phyloP scores from a whole-genome alignment of 75 land plant genomes.

The Pinus albicaulis region DNA sequence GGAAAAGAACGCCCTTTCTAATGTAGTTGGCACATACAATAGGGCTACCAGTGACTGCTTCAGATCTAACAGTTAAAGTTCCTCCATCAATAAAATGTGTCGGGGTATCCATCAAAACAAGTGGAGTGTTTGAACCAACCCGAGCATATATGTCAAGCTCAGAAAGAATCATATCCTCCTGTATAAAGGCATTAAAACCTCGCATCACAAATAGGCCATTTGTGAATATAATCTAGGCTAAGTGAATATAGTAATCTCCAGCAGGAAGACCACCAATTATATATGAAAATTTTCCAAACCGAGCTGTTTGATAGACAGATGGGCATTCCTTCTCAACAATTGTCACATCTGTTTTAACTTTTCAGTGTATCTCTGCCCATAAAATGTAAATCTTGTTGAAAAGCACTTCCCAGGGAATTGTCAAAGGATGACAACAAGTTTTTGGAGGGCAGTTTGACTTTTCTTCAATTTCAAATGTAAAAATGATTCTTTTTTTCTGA shows the following conservation, averaged over 20 bases:
- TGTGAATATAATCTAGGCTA: slow-evolving; percentile 73
- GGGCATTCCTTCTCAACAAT: slow-evolving; percentile 36
- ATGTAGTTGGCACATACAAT: slow-evolving; percentile 63
- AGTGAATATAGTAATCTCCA: slow-evolving; percentile 84
- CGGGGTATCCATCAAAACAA: slow-evolving; percentile 39
- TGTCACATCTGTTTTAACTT: slow-evolving; percentile 34
- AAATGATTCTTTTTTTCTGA: too few relatives aligned
- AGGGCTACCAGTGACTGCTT: slow-evolving; percentile 57
- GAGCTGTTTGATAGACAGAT: slow-evolving; percentile 60
- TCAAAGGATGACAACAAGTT: too few relatives aligned
- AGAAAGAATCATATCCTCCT: slow-evolving; percentile 63
- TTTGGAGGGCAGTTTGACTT: too few relatives aligned
- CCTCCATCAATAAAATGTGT: slow-evolving; percentile 28
- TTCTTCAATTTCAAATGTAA: too few relatives aligned
- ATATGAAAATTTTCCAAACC: slow-evolving; percentile 69
- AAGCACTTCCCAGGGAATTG: not conserved
- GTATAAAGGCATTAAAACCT: slow-evolving; percentile 62
- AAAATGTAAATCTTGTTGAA: slow-evolving; percentile 43
- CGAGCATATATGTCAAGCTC: slow-evolving; percentile 63
- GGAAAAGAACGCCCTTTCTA: slow-evolving; percentile 9
- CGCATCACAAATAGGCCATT: slow-evolving; percentile 72
- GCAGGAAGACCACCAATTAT: slow-evolving; percentile 34
- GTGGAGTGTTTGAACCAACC: slow-evolving; percentile 72
- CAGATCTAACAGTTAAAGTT: slow-evolving; percentile 43
- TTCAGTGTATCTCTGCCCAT: slow-evolving; percentile 67